Evolutionary conservation across 345 rosid genomes (phyloP).

Genomic region (Corymbia maculata): DNA sequence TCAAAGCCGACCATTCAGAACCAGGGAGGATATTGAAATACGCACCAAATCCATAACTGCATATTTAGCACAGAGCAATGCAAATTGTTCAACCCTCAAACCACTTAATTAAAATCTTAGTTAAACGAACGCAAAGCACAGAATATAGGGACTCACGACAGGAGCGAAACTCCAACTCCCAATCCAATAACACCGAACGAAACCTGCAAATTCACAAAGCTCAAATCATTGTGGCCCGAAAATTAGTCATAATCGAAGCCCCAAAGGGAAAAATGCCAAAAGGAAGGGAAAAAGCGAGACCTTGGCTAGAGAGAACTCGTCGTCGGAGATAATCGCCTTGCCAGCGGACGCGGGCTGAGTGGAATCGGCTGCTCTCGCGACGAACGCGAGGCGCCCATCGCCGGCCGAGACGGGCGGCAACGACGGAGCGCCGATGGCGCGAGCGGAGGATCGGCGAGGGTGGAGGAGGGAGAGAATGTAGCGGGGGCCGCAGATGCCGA

Average conservation of each 20-base stretch:
- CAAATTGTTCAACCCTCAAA: not conserved
- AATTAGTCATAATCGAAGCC: not conserved
- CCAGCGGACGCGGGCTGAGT: conserved; percentile 39
- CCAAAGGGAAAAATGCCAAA: not conserved
- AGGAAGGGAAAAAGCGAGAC: conserved; percentile 5
- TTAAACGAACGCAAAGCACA: not conserved
- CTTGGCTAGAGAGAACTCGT: conserved; percentile 77
- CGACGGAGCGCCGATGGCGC: not conserved
- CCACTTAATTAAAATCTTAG: not conserved
- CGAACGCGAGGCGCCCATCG: conserved; percentile 3
- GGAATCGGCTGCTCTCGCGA: conserved; percentile 58
- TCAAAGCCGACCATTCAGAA: conserved; percentile 94
- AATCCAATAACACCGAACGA: conserved; percentile 91
- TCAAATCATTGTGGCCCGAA: not conserved
- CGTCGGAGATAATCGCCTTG: conserved; percentile 49
- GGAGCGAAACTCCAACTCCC: conserved; percentile 66
- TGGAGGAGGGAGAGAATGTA: conserved; percentile 17
- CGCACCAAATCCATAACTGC: conserved; percentile 92
- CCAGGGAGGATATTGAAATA: conserved; percentile 92
- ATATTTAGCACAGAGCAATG: not conserved
- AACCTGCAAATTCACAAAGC: conserved; percentile 34
- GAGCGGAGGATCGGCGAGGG: conserved; percentile 7
- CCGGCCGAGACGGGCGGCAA: not conserved
- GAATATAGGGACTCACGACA: conserved; percentile 48
- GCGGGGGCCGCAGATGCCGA: conserved; percentile 3